Evolutionary conservation across 306 rosid genomes (phyloP).

Genomic region (Cucurbita moschata): DNA sequence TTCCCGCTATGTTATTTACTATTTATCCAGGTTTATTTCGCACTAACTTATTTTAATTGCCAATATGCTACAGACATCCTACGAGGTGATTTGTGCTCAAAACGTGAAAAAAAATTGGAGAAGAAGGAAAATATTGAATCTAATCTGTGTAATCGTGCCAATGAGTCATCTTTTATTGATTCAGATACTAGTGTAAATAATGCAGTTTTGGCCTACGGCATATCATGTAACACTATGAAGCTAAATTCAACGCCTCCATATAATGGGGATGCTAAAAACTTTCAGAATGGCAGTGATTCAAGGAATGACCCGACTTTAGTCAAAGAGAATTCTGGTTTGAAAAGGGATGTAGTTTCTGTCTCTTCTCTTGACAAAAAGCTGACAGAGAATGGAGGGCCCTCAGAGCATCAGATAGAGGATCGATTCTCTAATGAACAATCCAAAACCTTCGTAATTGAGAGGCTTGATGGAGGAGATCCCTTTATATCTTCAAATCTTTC

Average conservation of each 20-base stretch:
- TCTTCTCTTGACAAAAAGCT: not conserved
- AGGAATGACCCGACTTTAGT: not conserved
- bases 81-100: slow-evolving; percentile 3
- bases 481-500: slow-evolving; percentile 8
- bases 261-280: not conserved
- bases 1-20: not conserved
- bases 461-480: slow-evolving; percentile 2
- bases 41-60: not conserved
- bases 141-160: not conserved
- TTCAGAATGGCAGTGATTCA: not conserved
- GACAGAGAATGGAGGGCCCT: not conserved
- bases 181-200: slow-evolving; percentile 4
- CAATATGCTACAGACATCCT: slow-evolving; percentile 16
- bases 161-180: slow-evolving; percentile 12
- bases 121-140: not conserved
- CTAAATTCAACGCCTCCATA: slow-evolving; percentile 10
- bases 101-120: slow-evolving; percentile 8
- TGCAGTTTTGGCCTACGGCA: slow-evolving; percentile 15
- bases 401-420: not conserved
- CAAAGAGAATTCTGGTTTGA: slow-evolving; percentile 7
- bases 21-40: not conserved
- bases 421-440: not conserved
- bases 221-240: slow-evolving; percentile 11
- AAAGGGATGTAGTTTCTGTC: not conserved
- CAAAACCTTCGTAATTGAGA: slow-evolving; percentile 8